Evolutionary conservation across 768 basidiomycete genomes (phyloP).

Genomic region (Macrolepiota dolichaula): DNA sequence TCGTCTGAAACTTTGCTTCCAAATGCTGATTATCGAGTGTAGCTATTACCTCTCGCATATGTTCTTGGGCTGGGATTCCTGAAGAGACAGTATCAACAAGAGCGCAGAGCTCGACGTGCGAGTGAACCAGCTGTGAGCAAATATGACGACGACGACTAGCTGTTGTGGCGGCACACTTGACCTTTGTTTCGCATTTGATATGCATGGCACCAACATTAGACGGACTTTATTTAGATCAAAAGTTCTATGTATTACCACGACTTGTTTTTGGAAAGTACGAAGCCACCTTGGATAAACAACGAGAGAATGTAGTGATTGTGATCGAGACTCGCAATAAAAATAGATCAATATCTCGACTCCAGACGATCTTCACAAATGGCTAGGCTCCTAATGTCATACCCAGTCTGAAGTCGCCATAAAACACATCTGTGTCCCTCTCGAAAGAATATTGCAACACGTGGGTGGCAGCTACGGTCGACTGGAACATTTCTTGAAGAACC

Average conservation of each 20-base stretch:
- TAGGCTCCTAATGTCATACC: neutral
- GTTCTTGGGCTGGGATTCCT: conserved; percentile 38
- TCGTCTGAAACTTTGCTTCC: neutral
- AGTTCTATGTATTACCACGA: no score
- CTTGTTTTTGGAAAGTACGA: no score
- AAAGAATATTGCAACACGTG: conserved; percentile 44
- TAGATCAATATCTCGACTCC: no score
- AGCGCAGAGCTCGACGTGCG: conserved; percentile 25
- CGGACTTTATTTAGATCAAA: no score
- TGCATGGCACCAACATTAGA: neutral
- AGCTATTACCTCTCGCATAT: conserved; percentile 46
- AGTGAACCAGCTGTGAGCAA: neutral
- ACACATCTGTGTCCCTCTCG: conserved; percentile 50
- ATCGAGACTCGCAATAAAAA: no score
- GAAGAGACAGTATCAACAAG: conserved; percentile 46
- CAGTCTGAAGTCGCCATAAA: neutral
- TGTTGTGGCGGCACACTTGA: neutral
- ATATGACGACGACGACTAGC: neutral
- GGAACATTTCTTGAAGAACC: conserved; percentile 53
- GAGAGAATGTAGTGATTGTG: no score
- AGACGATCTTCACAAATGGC: no score
- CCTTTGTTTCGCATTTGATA: neutral
- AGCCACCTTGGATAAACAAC: no score
- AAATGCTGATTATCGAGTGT: neutral
- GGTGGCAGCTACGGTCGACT: conserved; percentile 69